Evolutionary conservation across 352 stramenopile species (phyloP).

Genomic region (Phytopythium cucurbitacearum): DNA sequence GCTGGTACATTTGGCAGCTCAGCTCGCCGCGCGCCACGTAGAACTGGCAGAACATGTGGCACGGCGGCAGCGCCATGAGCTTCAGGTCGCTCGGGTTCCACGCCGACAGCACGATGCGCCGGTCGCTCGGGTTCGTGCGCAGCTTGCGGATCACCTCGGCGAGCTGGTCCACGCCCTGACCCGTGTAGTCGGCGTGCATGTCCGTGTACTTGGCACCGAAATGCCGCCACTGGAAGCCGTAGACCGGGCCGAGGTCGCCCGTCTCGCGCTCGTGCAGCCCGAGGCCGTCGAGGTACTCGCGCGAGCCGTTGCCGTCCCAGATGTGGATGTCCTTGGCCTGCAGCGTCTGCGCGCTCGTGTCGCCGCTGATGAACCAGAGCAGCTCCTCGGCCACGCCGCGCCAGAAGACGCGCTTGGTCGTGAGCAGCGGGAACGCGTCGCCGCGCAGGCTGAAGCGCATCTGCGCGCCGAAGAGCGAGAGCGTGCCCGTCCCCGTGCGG

Average conservation of each 20-base stretch:
- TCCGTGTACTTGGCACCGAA: constrained; percentile 98
- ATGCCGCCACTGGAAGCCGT: constrained; percentile 99
- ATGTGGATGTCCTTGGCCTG: constrained; percentile 99
- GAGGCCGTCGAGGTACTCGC: constrained; percentile 92
- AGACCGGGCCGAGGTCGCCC: constrained; percentile 96
- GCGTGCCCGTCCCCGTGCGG: constrained; percentile 97
- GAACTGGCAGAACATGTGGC: constrained; percentile 99
- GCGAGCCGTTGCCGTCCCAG: constrained; percentile 99
- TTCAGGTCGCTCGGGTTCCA: constrained; percentile 98
- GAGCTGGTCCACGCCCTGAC: constrained; percentile 98
- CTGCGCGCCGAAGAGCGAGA: constrained; percentile 98
- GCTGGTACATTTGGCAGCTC: constrained; percentile 98
- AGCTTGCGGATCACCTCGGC: constrained; percentile 98
- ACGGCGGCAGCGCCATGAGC: constrained; percentile 98
- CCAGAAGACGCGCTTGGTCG: constrained; percentile 99
- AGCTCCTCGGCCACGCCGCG: constrained; percentile 98
- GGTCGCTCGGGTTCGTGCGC: constrained; percentile 95
- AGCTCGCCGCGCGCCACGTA: constrained; percentile 84
- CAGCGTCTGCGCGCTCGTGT: constrained; percentile 95
- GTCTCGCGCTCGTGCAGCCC: constrained; percentile 94
- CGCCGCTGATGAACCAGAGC: constrained; percentile 98
- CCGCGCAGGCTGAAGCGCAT: constrained; percentile 95
- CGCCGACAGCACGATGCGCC: constrained; percentile 97
- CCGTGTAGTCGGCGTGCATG: constrained; percentile 98
- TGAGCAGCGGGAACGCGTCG: constrained; percentile 96